Percentiles rank a stretch among this genome's conserved stretches.
These are phyloP conservation scores for Aphanomyces euteiches DNA, from an alignment of 352 stramenopile genomes.

Conservation along the genomic window DNA sequence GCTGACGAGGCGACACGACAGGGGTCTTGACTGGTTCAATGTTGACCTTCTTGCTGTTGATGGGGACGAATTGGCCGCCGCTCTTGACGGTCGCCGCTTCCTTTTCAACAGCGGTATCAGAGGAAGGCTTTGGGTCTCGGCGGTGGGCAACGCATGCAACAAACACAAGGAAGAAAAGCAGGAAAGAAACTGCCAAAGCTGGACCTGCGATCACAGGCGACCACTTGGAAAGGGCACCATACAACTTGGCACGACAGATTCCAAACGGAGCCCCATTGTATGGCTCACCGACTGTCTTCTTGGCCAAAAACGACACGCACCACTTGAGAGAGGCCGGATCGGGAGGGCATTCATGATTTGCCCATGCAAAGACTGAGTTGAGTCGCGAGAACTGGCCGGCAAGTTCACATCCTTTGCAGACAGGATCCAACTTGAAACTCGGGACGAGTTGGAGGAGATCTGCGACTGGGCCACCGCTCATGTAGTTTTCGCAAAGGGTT, in stretches of 20 bases:
- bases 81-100: not conserved
- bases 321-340: conserved; percentile 49
- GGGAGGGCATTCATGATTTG: conserved; percentile 66
- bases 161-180: conserved; percentile 4
- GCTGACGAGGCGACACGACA: too few relatives aligned
- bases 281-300: conserved; percentile 35
- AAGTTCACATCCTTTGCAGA: conserved; percentile 34
- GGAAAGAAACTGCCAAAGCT: not conserved
- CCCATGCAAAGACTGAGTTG: conserved; percentile 67
- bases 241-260: conserved; percentile 8
- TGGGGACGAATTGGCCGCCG: not conserved
- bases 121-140: not conserved
- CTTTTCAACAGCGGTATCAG: not conserved
- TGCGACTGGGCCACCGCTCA: not conserved
- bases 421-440: not conserved
- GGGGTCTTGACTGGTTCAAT: too few relatives aligned
- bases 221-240: not conserved
- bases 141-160: conserved; percentile 11
- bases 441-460: conserved; percentile 3
- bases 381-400: conserved; percentile 41
- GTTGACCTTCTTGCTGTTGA: not conserved
- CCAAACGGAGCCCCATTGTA: conserved; percentile 19
- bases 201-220: not conserved
- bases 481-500: conserved; percentile 2
- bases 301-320: conserved; percentile 53